Evolutionary conservation across 2,329 filamentous ascomycete species (phyloP).

Genomic region (Aspergillus fumigatiaffinis): DNA sequence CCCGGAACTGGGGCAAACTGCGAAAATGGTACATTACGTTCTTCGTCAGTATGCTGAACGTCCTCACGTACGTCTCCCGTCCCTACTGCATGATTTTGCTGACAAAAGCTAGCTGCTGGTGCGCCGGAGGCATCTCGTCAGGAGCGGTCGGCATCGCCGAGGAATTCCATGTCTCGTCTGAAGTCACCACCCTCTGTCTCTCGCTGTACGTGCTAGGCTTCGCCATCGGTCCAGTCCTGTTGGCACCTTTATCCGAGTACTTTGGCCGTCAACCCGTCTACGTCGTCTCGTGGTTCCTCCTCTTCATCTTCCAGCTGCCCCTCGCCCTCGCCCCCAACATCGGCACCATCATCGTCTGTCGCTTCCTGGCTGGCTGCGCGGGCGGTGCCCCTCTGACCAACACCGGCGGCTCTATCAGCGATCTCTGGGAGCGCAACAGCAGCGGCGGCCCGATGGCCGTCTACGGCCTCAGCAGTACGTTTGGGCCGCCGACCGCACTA

Average conservation of each 20-base stretch:
- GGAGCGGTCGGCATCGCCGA: conserved; percentile 24
- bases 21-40: conserved; percentile 42
- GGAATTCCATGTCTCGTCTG: conserved; percentile 27
- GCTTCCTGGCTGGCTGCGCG: conserved; percentile 25
- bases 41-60: conserved; percentile 36
- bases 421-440: conserved; percentile 30
- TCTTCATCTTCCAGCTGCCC: conserved; percentile 29
- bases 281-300: conserved; percentile 26
- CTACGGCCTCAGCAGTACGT: conserved; percentile 33
- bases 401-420: conserved; percentile 27
- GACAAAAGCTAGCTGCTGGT: conserved; percentile 18
- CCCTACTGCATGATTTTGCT: background rate
- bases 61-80: conserved; percentile 20
- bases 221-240: conserved; percentile 26
- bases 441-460: conserved; percentile 33
- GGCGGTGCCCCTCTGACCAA: conserved; percentile 34
- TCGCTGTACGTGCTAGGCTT: conserved; percentile 30
- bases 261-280: conserved; percentile 35
- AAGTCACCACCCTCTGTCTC: conserved; percentile 30
- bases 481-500: conserved; percentile 32
- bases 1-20: conserved; percentile 37
- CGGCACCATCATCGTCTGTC: conserved; percentile 27
- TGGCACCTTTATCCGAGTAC: conserved; percentile 34
- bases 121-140: conserved; percentile 25
- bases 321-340: conserved; percentile 26